A percentile compares a stretch with the other conserved stretches of the same genome.
Evolutionary conservation across 257 asterid species (phyloP).

Genomic region (Ilex asprella): DNA sequence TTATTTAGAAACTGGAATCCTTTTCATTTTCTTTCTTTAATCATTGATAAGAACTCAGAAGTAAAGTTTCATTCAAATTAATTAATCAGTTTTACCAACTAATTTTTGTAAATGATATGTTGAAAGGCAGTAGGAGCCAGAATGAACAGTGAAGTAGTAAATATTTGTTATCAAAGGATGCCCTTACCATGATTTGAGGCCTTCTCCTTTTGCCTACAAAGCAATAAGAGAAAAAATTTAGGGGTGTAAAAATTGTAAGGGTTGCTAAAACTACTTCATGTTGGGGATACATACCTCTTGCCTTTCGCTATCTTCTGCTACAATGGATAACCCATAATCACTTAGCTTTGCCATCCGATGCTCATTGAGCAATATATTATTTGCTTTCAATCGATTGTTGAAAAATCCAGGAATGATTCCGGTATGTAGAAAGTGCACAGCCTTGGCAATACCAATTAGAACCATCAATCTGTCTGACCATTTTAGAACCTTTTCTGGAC

Average conservation of each 20-base stretch:
- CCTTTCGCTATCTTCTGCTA: constrained; percentile 39
- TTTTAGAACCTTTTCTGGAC: constrained; percentile 44
- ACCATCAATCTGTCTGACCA: constrained; percentile 61
- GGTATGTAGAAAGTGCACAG: constrained; percentile 75
- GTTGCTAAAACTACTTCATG: not conserved
- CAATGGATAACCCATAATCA: constrained; percentile 62
- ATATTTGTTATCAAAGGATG: not conserved
- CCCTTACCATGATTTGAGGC: constrained; percentile 44
- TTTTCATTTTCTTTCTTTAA: too few relatives aligned
- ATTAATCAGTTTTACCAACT: too few relatives aligned
- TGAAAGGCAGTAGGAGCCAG: too few relatives aligned
- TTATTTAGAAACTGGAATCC: too few relatives aligned
- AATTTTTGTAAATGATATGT: too few relatives aligned
- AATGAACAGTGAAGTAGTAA: not conserved
- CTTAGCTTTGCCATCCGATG: constrained; percentile 58
- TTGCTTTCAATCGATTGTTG: constrained; percentile 50
- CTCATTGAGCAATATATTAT: constrained; percentile 50
- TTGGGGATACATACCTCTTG: constrained; percentile 23
- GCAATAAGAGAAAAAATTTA: not conserved
- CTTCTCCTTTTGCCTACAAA: constrained; percentile 33
- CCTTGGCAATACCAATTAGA: constrained; percentile 56
- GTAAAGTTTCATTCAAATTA: too few relatives aligned
- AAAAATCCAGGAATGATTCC: constrained; percentile 64
- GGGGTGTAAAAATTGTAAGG: not conserved
- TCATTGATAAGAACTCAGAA: too few relatives aligned